Conservation (phyloP, 192 early-diverging fungal species). For the Jimgerdemannia flammicorona region DNA sequence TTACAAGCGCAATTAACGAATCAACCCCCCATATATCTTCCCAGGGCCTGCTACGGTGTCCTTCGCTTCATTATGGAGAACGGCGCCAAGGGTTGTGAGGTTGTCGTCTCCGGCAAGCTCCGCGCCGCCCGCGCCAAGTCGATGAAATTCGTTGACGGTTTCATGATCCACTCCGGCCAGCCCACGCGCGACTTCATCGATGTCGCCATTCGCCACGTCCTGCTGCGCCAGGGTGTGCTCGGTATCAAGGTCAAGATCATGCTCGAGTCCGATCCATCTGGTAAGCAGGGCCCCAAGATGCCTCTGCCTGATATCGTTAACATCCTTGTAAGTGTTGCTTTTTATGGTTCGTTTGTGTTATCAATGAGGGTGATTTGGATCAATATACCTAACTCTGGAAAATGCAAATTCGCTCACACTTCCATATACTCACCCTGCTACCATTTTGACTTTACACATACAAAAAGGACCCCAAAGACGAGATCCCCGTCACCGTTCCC, state of each 20-base stretch:
- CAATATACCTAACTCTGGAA: not conserved
- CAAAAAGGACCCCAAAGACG: conserved; percentile 75
- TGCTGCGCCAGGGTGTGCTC: conserved; percentile 97
- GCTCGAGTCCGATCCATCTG: conserved; percentile 91
- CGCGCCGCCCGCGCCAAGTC: conserved; percentile 99
- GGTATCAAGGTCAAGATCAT: conserved; percentile 99
- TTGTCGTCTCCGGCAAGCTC: conserved; percentile 98
- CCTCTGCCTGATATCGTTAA: conserved; percentile 94
- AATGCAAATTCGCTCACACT: not conserved
- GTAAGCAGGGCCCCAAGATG: conserved; percentile 91
- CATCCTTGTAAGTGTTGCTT: conserved; percentile 57
- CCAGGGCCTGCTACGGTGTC: conserved; percentile 94
- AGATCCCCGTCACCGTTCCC: conserved; percentile 65
- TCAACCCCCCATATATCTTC: not conserved
- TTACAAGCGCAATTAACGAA: not conserved
- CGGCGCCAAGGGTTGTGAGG: conserved; percentile 99
- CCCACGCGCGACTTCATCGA: conserved; percentile 96
- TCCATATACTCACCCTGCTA: not conserved
- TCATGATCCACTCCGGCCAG: conserved; percentile 99
- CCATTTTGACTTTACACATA: not conserved
- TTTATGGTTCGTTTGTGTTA: not conserved
- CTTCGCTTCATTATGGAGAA: conserved; percentile 99
- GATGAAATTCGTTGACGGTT: conserved; percentile 99
- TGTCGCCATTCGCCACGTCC: conserved; percentile 94
- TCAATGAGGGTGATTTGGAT: not conserved